phyloP scores from a whole-genome alignment of 164 flowering plant species.

The Akebia trifoliata region DNA sequence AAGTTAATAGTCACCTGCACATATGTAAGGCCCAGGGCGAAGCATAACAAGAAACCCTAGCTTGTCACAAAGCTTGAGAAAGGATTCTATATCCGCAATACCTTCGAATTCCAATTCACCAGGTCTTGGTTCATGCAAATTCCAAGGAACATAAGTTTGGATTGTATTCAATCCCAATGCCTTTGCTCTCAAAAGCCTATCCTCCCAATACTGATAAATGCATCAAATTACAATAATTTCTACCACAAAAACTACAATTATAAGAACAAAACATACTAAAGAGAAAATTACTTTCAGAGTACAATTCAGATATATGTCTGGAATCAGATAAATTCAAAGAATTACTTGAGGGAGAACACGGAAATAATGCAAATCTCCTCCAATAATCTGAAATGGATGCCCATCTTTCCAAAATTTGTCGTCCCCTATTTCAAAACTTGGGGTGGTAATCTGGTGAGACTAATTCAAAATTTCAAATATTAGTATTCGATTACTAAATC shows the following conservation, averaged over 20 bases:
- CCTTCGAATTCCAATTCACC: constrained; percentile 71
- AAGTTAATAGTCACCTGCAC: constrained; percentile 57
- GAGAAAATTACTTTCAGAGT: neutral
- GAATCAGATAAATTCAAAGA: too few species aligned
- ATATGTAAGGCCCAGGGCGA: constrained; percentile 93
- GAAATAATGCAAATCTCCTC: constrained; percentile 91
- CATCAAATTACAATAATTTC: neutral
- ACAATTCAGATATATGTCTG: too few species aligned
- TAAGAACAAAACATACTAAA: neutral
- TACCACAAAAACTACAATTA: neutral
- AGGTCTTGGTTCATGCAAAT: constrained; percentile 80
- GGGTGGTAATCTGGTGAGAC: constrained; percentile 27
- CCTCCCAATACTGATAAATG: constrained; percentile 87
- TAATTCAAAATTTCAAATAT: neutral
- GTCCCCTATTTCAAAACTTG: constrained; percentile 51
- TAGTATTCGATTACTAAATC: too few species aligned
- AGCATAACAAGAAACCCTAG: constrained; percentile 86
- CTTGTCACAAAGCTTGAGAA: constrained; percentile 71
- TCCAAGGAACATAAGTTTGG: constrained; percentile 98
- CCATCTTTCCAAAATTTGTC: constrained; percentile 91
- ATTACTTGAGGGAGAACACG: constrained; percentile 75
- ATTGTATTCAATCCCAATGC: constrained; percentile 94
- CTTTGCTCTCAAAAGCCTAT: constrained; percentile 86
- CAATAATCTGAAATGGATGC: constrained; percentile 66
- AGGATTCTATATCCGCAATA: constrained; percentile 67